Percentiles rank a stretch among this genome's conserved stretches.
Conservation (phyloP, 78 protist species). For the Cavenderia fasciculata region DNA sequence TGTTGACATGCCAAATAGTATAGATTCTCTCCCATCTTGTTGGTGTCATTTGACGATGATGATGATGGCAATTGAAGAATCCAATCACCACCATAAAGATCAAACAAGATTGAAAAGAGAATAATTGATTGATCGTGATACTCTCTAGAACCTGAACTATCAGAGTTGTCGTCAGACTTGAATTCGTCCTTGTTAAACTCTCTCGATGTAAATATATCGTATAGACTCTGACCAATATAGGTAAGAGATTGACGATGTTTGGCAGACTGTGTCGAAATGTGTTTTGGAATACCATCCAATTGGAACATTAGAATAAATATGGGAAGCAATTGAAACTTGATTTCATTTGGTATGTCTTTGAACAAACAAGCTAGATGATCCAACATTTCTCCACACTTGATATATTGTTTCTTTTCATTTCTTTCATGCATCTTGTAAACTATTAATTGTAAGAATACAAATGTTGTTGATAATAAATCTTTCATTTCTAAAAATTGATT, state of each 20-base stretch:
- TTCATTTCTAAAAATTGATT: not conserved
- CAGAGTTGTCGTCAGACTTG: too few species aligned
- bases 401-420: not conserved
- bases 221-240: too few species aligned
- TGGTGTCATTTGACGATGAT: too few species aligned
- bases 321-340: not conserved
- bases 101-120: slow-evolving; percentile 24
- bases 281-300: not conserved
- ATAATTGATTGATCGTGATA: slow-evolving; percentile 36
- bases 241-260: too few species aligned
- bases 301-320: not conserved
- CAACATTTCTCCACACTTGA: not conserved
- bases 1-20: slow-evolving; percentile 13
- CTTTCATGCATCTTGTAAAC: not conserved
- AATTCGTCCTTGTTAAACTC: too few species aligned
- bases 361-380: not conserved
- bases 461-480: not conserved
- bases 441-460: not conserved
- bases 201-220: too few species aligned
- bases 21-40: not conserved
- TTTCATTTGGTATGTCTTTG: not conserved
- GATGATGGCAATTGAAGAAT: not conserved
- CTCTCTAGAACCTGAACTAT: too few species aligned
- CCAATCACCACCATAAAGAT: slow-evolving; percentile 21
- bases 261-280: too few species aligned